Conservation (phyloP, 225 moss, liverwort and hornwort genomes). For the Pleurozium schreberi region DNA sequence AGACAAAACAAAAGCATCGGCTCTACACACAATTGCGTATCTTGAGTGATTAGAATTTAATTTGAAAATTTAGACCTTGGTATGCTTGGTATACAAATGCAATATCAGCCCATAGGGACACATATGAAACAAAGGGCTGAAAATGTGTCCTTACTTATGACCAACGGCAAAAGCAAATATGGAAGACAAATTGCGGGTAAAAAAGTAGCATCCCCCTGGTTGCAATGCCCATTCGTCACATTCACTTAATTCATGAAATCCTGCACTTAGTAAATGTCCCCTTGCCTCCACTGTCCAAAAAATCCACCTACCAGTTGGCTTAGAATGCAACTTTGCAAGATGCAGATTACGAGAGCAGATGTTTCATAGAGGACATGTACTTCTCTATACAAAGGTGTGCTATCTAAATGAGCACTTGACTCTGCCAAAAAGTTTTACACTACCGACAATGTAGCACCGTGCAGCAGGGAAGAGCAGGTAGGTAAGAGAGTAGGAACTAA, state of each 20-base stretch:
- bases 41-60: neutral
- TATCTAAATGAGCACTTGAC: neutral
- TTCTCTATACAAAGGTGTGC: neutral
- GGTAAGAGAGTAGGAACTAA: neutral
- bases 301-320: neutral
- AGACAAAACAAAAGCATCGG: neutral
- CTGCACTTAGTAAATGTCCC: conserved; percentile 45
- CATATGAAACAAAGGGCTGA: neutral
- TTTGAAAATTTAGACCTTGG: neutral
- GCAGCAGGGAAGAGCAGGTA: neutral
- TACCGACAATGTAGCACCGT: neutral
- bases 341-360: neutral
- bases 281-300: conserved; percentile 55
- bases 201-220: conserved; percentile 75
- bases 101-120: neutral
- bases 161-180: conserved; percentile 80
- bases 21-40: neutral
- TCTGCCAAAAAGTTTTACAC: neutral
- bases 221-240: conserved; percentile 71
- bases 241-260: conserved; percentile 65
- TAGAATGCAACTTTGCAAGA: neutral
- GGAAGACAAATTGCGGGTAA: conserved; percentile 75
- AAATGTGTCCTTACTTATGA: conserved; percentile 46
- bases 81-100: neutral
- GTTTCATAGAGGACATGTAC: neutral